Evolutionary conservation across 768 basidiomycete species (phyloP).

Genomic region (Phylloporus arenicola): DNA sequence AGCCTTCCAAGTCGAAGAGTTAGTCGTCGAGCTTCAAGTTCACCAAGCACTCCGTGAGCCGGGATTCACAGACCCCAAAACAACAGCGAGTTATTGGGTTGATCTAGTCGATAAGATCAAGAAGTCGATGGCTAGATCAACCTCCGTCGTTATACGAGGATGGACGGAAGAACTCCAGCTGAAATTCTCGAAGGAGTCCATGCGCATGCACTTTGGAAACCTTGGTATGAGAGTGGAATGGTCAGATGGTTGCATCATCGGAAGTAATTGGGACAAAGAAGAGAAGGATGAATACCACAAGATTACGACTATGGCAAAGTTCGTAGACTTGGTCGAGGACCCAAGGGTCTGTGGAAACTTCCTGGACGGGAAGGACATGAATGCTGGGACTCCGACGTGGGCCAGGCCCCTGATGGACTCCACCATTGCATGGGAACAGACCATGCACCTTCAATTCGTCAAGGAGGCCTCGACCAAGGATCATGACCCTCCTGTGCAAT

Average conservation of each 20-base stretch:
- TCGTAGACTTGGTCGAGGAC: not conserved
- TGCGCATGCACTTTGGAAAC: not conserved
- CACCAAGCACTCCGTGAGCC: too few species aligned
- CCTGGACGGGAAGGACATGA: constrained; percentile 1
- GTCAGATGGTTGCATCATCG: not conserved
- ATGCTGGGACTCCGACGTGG: not conserved
- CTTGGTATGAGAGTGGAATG: not conserved
- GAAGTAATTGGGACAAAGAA: not conserved
- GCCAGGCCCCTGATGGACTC: not conserved
- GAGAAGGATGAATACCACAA: not conserved
- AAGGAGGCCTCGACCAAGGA: too few species aligned
- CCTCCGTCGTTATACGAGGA: not conserved
- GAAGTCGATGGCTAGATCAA: not conserved
- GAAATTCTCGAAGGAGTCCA: not conserved
- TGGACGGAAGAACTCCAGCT: too few species aligned
- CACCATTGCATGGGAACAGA: constrained; percentile 1
- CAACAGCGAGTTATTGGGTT: not conserved
- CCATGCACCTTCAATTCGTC: not conserved
- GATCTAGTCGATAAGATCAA: not conserved
- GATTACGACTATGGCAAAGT: not conserved
- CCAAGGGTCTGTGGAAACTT: constrained; percentile 1
- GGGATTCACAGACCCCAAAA: not conserved
- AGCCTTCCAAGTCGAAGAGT: not conserved
- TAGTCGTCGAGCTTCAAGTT: too few species aligned
- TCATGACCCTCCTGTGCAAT: too few species aligned